Evolutionary conservation across 164 flowering plant genomes (phyloP).

Genomic region (Litsea cubeba): DNA sequence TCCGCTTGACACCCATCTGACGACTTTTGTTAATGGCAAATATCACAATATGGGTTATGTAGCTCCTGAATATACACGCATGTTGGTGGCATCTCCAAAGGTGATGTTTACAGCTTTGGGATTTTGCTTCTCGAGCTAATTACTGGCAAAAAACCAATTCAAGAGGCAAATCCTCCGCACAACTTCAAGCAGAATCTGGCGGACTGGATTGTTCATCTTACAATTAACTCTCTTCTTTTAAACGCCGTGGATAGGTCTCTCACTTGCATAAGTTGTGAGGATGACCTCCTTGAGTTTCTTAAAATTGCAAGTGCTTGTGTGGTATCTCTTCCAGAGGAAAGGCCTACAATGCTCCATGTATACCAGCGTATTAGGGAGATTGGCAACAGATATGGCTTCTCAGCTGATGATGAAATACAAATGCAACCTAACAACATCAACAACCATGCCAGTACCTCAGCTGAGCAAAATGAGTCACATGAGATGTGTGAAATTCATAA

Average conservation of each 20-base stretch:
- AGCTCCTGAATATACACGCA: conserved; percentile 60
- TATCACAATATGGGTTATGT: conserved; percentile 14
- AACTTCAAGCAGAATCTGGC: conserved; percentile 21
- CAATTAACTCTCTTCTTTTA: conserved; percentile 8
- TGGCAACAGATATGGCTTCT: conserved; percentile 15
- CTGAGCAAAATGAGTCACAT: too few species aligned
- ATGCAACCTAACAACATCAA: conserved; percentile 2
- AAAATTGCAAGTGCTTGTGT: conserved; percentile 19
- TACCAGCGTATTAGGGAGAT: conserved; percentile 19
- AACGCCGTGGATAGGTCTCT: conserved; percentile 19
- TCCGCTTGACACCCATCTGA: conserved; percentile 5
- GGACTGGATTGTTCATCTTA: conserved; percentile 14
- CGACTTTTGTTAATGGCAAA: not conserved
- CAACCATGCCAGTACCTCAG: not conserved
- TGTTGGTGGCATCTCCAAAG: conserved; percentile 19
- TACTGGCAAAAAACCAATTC: conserved; percentile 18
- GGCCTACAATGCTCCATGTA: conserved; percentile 23
- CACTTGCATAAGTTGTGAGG: conserved; percentile 8
- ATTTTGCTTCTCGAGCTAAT: conserved; percentile 17
- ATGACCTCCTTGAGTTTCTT: conserved; percentile 25
- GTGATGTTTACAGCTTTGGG: conserved; percentile 27
- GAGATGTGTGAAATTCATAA: too few species aligned
- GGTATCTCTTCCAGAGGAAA: conserved; percentile 13
- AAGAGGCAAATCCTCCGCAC: conserved; percentile 16
- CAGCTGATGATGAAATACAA: conserved; percentile 16